phyloP scores from a whole-genome alignment of 805 yeast genomes.

The Spathaspora girioi region DNA sequence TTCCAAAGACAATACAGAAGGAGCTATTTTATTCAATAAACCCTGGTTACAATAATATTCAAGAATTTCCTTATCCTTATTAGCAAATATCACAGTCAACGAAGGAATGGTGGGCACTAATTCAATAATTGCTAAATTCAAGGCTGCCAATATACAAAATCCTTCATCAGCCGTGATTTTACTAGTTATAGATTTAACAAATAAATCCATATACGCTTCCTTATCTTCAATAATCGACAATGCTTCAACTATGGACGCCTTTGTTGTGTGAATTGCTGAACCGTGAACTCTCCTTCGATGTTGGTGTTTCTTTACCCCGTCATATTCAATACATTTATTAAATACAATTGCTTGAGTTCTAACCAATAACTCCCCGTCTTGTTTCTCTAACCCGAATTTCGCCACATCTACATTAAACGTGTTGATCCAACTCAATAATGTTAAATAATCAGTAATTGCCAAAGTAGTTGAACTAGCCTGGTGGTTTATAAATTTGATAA shows the following conservation, averaged over 20 bases:
- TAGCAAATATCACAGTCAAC: constrained; percentile 11
- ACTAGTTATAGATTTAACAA: background rate
- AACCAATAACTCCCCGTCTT: constrained; percentile 18
- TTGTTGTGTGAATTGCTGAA: constrained; percentile 29
- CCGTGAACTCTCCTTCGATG: constrained; percentile 22
- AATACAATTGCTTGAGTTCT: constrained; percentile 35
- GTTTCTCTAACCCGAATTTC: constrained; percentile 12
- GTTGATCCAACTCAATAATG: constrained; percentile 57
- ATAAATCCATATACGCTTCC: background rate
- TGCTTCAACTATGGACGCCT: constrained; percentile 6
- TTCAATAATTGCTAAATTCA: constrained; percentile 19
- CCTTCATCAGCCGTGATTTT: background rate
- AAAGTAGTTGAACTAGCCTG: constrained; percentile 24
- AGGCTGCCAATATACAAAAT: constrained; percentile 20
- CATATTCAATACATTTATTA: constrained; percentile 17
- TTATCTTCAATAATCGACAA: constrained; percentile 2
- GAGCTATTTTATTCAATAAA: constrained; percentile 43
- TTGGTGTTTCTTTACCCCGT: constrained; percentile 4
- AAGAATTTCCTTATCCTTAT: constrained; percentile 8
- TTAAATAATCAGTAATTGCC: constrained; percentile 55
- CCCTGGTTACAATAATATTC: constrained; percentile 33
- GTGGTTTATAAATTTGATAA: constrained; percentile 36
- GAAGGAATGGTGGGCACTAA: constrained; percentile 24
- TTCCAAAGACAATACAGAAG: constrained; percentile 30
- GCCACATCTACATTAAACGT: constrained; percentile 20